Evolutionary conservation across 108 stramenopile species (phyloP).

Genomic region (Parietichytrium sp.): DNA sequence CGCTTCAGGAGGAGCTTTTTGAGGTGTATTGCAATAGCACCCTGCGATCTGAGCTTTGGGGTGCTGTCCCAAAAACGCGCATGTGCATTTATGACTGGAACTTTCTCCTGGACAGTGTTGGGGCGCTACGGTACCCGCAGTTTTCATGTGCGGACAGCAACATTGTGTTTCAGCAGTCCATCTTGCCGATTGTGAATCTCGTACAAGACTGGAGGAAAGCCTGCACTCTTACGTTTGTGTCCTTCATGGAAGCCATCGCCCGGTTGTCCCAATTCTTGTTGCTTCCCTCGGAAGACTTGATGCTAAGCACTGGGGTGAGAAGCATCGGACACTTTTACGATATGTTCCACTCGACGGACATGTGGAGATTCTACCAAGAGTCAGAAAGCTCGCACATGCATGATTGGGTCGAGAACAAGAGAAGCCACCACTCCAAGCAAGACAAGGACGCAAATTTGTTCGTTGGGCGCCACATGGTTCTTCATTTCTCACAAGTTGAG

Average conservation of each 20-base stretch:
- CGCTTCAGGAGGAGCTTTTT: neutral
- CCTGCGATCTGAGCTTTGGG: neutral
- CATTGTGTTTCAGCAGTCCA: conserved; percentile 25
- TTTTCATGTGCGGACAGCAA: conserved; percentile 15
- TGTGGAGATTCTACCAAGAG: neutral
- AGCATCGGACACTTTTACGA: neutral
- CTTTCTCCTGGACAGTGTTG: neutral
- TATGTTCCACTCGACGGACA: neutral
- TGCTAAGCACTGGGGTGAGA: neutral
- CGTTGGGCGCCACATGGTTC: neutral
- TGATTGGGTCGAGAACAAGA: neutral
- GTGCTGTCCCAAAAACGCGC: neutral
- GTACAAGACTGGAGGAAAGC: conserved; percentile 14
- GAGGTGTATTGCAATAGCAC: neutral
- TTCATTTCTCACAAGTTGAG: neutral
- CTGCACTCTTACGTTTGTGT: conserved; percentile 28
- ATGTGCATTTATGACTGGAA: conserved; percentile 23
- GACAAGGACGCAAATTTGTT: neutral
- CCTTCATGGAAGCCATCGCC: conserved; percentile 21
- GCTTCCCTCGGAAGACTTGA: neutral
- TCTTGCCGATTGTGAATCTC: conserved; percentile 12
- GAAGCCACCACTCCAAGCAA: neutral
- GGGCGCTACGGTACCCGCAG: neutral
- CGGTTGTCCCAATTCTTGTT: neutral
- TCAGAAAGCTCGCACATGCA: neutral